phyloP scores from a whole-genome alignment of 768 basidiomycete species.

The Lyophyllum atratum region DNA sequence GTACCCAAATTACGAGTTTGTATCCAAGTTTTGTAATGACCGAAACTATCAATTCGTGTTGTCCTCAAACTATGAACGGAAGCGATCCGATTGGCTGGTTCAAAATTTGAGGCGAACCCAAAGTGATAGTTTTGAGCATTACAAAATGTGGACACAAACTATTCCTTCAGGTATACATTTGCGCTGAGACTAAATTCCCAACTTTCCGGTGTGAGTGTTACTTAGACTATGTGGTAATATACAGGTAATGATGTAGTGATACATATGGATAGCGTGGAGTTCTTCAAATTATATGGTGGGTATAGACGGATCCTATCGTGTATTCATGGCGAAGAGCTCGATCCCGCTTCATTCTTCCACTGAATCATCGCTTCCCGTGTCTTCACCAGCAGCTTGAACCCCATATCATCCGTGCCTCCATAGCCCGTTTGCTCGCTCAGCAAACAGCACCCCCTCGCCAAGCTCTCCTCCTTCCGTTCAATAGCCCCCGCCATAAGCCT shows the following conservation, averaged over 20 bases:
- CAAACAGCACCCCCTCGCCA: conserved; percentile 43
- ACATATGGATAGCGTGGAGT: neutral
- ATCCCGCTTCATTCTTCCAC: conserved; percentile 41
- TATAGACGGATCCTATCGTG: neutral
- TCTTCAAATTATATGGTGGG: neutral
- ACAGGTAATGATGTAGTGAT: neutral
- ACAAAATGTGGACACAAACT: no score
- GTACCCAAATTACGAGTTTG: no score
- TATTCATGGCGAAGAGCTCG: neutral
- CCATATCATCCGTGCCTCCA: conserved; percentile 42
- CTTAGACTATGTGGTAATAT: neutral
- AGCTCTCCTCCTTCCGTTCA: conserved; percentile 36
- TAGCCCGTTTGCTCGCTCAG: conserved; percentile 49
- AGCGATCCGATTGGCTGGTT: no score
- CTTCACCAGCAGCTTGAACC: conserved; percentile 37
- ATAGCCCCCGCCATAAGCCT: conserved; percentile 33
- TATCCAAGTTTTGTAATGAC: no score
- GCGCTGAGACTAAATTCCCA: no score
- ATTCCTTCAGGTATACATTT: no score
- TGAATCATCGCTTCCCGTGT: conserved; percentile 38
- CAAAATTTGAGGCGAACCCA: no score
- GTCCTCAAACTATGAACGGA: no score
- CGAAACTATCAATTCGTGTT: no score
- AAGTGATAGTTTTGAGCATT: no score
- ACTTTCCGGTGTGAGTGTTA: no score